phyloP scores from a whole-genome alignment of 306 rosid species.

The Fagus crenata region DNA sequence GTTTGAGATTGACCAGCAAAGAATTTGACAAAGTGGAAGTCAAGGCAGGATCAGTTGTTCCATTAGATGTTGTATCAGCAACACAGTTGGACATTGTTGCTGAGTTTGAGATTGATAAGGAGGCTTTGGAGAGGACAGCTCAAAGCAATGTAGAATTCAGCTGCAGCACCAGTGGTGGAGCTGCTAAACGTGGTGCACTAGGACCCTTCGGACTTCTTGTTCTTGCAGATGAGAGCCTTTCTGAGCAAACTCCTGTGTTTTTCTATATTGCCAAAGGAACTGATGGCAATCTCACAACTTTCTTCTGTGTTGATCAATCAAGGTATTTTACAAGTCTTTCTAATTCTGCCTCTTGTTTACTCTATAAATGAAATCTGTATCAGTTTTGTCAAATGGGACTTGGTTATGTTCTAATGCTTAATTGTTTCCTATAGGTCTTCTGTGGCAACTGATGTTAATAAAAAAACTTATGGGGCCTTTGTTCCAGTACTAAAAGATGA shows the following conservation, averaged over 20 bases:
- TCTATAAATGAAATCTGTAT: neutral
- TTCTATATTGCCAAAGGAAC: slow-evolving; percentile 65
- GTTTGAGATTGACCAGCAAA: slow-evolving; percentile 53
- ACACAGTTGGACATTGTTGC: slow-evolving; percentile 85
- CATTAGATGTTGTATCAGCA: slow-evolving; percentile 60
- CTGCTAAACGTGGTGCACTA: slow-evolving; percentile 58
- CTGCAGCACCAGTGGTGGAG: slow-evolving; percentile 65
- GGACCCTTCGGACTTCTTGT: slow-evolving; percentile 91
- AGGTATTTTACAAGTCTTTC: slow-evolving; percentile 40
- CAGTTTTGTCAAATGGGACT: neutral
- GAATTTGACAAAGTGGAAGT: slow-evolving; percentile 48
- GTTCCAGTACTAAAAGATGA: slow-evolving; percentile 78
- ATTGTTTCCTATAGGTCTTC: slow-evolving; percentile 56
- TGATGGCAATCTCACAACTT: slow-evolving; percentile 56
- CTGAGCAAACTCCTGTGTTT: slow-evolving; percentile 78
- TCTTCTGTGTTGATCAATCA: slow-evolving; percentile 72
- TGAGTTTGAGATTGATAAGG: slow-evolving; percentile 73
- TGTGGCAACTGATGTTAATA: slow-evolving; percentile 63
- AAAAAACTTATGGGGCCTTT: slow-evolving; percentile 52
- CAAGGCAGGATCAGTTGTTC: slow-evolving; percentile 59
- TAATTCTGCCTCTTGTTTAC: neutral
- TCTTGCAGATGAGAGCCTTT: slow-evolving; percentile 63
- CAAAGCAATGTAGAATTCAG: slow-evolving; percentile 45
- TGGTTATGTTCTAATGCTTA: too few relatives aligned
- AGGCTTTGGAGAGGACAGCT: slow-evolving; percentile 46